A percentile compares a stretch with the other conserved stretches of the same genome.
phyloP scores from a whole-genome alignment of 768 basidiomycete species.

The Terana coerulea region DNA sequence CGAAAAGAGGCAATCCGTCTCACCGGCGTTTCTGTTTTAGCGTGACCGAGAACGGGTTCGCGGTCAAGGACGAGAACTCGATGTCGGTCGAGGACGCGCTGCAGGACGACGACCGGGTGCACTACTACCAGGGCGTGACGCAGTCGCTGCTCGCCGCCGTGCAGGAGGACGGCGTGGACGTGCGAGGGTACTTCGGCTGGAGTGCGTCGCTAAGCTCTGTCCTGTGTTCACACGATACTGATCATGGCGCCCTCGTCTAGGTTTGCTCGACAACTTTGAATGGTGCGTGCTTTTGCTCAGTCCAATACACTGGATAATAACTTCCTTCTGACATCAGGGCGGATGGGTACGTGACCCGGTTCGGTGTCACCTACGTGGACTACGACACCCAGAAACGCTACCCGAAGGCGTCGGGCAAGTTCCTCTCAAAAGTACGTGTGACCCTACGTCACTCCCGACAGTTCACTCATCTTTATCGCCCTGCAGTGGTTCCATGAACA shows the following conservation, averaged over 20 bases:
- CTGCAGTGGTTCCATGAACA: conserved; percentile 30
- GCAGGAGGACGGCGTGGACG: conserved; percentile 57
- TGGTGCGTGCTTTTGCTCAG: conserved; percentile 33
- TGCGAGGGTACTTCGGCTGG: conserved; percentile 66
- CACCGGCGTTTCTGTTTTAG: conserved; percentile 26
- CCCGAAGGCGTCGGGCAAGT: conserved; percentile 60
- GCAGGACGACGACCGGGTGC: conserved; percentile 58
- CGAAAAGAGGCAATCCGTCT: neutral
- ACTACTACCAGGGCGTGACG: conserved; percentile 62
- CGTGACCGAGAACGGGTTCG: conserved; percentile 75
- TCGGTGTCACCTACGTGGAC: conserved; percentile 70
- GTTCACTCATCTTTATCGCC: neutral
- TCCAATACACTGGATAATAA: neutral
- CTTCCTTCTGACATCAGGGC: conserved; percentile 40
- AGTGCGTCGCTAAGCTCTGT: conserved; percentile 36
- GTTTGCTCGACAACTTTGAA: conserved; percentile 70
- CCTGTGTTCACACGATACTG: neutral
- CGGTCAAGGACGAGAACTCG: conserved; percentile 58
- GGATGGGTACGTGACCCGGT: conserved; percentile 66
- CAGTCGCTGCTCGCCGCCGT: conserved; percentile 53
- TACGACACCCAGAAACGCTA: conserved; percentile 63
- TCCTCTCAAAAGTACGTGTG: conserved; percentile 44
- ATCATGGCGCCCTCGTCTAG: conserved; percentile 26
- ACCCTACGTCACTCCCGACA: too few relatives aligned
- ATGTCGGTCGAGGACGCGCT: conserved; percentile 51